phyloP scores from a whole-genome alignment of 2,329 filamentous ascomycete genomes.

The Blumeria hordei region DNA sequence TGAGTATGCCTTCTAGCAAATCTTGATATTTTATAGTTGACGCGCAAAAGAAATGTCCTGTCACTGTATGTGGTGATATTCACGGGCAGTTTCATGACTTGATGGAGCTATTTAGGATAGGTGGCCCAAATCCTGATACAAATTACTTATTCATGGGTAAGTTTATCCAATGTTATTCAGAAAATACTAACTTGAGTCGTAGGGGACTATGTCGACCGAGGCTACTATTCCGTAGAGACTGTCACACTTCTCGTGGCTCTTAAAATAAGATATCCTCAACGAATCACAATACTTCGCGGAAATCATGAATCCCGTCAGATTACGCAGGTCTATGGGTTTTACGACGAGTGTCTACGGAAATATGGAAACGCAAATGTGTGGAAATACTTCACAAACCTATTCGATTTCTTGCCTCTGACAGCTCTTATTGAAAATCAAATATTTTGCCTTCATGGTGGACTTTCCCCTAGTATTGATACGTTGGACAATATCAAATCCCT shows the following conservation, averaged over 20 bases:
- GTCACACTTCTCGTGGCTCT: slow-evolving; percentile 88
- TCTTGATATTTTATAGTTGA: slow-evolving; percentile 5
- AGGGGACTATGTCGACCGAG: slow-evolving; percentile 97
- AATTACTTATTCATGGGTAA: slow-evolving; percentile 98
- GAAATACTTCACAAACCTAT: slow-evolving; percentile 98
- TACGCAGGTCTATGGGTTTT: slow-evolving; percentile 97
- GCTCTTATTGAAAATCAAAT: slow-evolving; percentile 98
- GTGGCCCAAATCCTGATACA: slow-evolving; percentile 89
- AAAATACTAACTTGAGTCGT: slow-evolving; percentile 1
- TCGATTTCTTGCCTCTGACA: slow-evolving; percentile 92
- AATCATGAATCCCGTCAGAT: slow-evolving; percentile 99
- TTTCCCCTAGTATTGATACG: slow-evolving; percentile 89
- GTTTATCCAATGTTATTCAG: slow-evolving; percentile 12
- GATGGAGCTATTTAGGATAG: slow-evolving; percentile 99
- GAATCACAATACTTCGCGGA: slow-evolving; percentile 93
- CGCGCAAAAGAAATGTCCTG: slow-evolving; percentile 62
- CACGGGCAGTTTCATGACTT: slow-evolving; percentile 97
- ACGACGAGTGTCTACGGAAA: slow-evolving; percentile 95
- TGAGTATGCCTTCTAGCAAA: slow-evolving; percentile 23
- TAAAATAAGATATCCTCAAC: slow-evolving; percentile 92
- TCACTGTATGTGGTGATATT: slow-evolving; percentile 96
- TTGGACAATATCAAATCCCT: slow-evolving; percentile 87
- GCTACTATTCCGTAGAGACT: slow-evolving; percentile 97
- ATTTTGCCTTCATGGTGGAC: slow-evolving; percentile 90
- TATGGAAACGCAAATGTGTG: slow-evolving; percentile 98